Conservation (phyloP, 148 eudicot genomes). For the Polygonum maritimum region DNA sequence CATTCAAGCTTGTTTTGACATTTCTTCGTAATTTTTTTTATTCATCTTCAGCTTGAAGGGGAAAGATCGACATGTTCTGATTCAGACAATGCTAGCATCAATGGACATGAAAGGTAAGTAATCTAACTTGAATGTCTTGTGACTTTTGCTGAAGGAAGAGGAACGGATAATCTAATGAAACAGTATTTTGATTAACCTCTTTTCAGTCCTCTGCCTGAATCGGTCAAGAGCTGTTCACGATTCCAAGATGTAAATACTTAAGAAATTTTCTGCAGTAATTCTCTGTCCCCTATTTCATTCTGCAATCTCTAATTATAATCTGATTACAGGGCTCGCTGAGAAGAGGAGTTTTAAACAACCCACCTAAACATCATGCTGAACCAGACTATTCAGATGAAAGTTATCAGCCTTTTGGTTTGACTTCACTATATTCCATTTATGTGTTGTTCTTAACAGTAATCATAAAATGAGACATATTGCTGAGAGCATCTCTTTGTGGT, state of each 20-base stretch:
- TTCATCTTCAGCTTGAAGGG: conserved; percentile 2
- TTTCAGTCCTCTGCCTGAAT: not conserved
- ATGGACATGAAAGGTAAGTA: not conserved
- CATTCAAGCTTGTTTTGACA: not conserved
- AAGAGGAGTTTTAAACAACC: not conserved
- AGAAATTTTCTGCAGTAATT: not conserved
- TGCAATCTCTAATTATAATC: not conserved
- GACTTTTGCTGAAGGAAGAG: not conserved
- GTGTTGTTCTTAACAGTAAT: not conserved
- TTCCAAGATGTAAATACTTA: not conserved
- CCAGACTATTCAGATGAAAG: not conserved
- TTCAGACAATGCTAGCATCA: conserved; percentile 9
- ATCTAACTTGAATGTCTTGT: not conserved
- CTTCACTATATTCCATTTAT: not conserved
- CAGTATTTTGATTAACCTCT: not conserved
- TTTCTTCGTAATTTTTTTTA: not conserved
- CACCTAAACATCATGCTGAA: conserved; percentile 18
- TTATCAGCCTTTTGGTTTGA: conserved; percentile 4
- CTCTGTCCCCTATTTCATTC: not conserved
- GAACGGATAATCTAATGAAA: not conserved
- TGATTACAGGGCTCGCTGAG: conserved; percentile 15
- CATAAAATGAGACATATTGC: not conserved
- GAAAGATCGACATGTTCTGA: conserved; percentile 9
- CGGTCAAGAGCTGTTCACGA: not conserved
- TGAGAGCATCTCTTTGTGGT: not conserved